phyloP scores from a whole-genome alignment of 305 asterid species.

The Nicotiana rustica region DNA sequence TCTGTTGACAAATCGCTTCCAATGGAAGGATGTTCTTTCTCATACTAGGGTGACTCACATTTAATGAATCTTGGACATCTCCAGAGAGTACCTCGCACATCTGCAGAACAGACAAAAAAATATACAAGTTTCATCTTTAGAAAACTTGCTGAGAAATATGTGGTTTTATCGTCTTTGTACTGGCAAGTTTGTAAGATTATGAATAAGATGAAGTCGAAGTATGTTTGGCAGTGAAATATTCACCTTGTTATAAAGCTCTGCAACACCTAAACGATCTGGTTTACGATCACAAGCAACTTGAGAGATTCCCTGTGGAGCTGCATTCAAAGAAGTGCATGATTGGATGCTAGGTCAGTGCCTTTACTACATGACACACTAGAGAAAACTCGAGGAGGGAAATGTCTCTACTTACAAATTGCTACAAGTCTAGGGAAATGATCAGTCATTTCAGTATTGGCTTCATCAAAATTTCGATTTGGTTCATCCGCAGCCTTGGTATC shows the following conservation, averaged over 20 bases:
- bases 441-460: conserved; percentile 49
- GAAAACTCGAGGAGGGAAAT: conserved; percentile 37
- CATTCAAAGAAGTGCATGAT: conserved; percentile 36
- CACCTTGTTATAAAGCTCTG: conserved; percentile 83
- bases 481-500: conserved; percentile 57
- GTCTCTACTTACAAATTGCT: conserved; percentile 64
- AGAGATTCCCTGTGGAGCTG: conserved; percentile 76
- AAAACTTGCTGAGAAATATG: background rate
- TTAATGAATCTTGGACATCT: conserved; percentile 52
- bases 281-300: conserved; percentile 65
- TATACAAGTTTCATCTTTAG: conserved; percentile 20
- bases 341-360: conserved; percentile 2
- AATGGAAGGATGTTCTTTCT: conserved; percentile 54
- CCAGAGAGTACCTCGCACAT: conserved; percentile 62
- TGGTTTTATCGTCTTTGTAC: background rate
- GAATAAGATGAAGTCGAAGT: background rate
- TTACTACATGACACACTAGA: conserved; percentile 26
- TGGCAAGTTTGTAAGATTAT: background rate
- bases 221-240: conserved; percentile 16
- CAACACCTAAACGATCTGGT: conserved; percentile 65
- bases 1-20: conserved; percentile 53
- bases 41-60: conserved; percentile 54
- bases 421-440: conserved; percentile 69
- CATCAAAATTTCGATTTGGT: conserved; percentile 50
- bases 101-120: conserved; percentile 49